A percentile compares a stretch with the other conserved stretches of the same genome.
Evolutionary conservation across 2,329 filamentous ascomycete species (phyloP).

Genomic region (Curvularia hawaiiensis): DNA sequence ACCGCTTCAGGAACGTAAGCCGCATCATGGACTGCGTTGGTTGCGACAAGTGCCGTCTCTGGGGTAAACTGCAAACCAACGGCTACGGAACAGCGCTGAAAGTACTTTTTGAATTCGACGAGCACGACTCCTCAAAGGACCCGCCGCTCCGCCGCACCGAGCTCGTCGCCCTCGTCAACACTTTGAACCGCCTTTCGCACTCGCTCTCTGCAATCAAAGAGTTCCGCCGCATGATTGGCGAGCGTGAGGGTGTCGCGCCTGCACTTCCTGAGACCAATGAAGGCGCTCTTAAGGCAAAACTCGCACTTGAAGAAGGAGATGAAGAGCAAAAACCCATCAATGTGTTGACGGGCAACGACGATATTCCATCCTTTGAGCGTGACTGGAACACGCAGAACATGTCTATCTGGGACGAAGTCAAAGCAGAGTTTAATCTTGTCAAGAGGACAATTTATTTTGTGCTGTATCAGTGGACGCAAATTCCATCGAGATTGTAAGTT

Average conservation of each 20-base stretch:
- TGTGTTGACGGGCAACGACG: constrained; percentile 41
- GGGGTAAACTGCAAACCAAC: constrained; percentile 95
- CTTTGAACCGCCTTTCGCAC: constrained; percentile 82
- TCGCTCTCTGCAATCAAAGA: constrained; percentile 75
- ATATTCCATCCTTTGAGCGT: constrained; percentile 49
- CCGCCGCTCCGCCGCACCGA: constrained; percentile 85
- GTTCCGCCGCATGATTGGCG: constrained; percentile 65
- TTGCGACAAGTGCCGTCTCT: constrained; percentile 97
- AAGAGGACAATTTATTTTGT: constrained; percentile 69
- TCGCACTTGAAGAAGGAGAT: constrained; percentile 28
- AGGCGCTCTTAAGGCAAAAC: constrained; percentile 41
- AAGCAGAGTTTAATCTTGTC: constrained; percentile 68
- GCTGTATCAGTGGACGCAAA: constrained; percentile 68
- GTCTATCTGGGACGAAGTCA: constrained; percentile 62
- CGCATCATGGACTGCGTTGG: constrained; percentile 98
- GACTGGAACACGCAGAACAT: constrained; percentile 50
- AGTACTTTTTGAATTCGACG: constrained; percentile 91
- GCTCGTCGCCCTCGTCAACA: constrained; percentile 93
- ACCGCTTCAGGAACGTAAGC: constrained; percentile 95
- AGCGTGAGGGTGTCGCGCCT: constrained; percentile 39
- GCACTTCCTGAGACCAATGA: constrained; percentile 29
- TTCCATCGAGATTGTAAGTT: constrained; percentile 73
- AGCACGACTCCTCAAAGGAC: constrained; percentile 64
- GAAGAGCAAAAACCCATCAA: constrained; percentile 20
- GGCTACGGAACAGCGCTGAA: constrained; percentile 96